Evolutionary conservation across 176 grass and related monocot genomes (phyloP), one percentile per base, ranked within the genome.

Genomic region (Raddia distichophylla): DNA sequence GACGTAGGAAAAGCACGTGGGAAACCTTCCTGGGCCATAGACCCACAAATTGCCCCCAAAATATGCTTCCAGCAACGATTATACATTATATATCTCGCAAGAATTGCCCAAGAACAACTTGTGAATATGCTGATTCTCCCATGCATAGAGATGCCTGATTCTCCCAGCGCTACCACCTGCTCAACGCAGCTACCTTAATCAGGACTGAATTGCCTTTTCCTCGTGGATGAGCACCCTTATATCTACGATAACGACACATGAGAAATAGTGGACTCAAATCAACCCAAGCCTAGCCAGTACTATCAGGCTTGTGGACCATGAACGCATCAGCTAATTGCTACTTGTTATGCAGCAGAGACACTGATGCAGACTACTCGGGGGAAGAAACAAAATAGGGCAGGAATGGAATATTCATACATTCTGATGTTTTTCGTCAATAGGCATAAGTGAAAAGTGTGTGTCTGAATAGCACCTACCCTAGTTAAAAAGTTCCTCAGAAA

Each of bases 401-500:
- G 74, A 71, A 63, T 16, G 14, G 66, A 85, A 65, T 67, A 65
- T 79, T 73, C 67, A 51, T 83, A 74, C 20, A 83, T 75, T 45
- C 71, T 75, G 49, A 48, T 65, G 19, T 20, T 68, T 69, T 58
- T 55, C 65, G 7, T 58, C 78, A 69, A 45, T 10, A 33, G 18
- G 50, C 35, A 75, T 8, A 65, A 11, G 33, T 33, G 33, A 82
- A 82, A 40, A 46, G 33, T 54, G 8, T 8, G 3, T 48, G 50
- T 53, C 65, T 64, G n/a, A 75, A 67, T 66, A 9, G 34, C 49
- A 73, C 87, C 87, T 83, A 52, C 83, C 62, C 75, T 88, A 81
- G 83, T 60, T 84, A 86, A 83, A 86, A 83, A 77, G 73, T 84
- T 81, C 51, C 80, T 76, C 64, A 56, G 47, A 61, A 69, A 80